A percentile compares a stretch with the other conserved stretches of the same genome.
Evolutionary conservation across 2,329 filamentous ascomycete species (phyloP).

Genomic region (Diaporthe nobilis): DNA sequence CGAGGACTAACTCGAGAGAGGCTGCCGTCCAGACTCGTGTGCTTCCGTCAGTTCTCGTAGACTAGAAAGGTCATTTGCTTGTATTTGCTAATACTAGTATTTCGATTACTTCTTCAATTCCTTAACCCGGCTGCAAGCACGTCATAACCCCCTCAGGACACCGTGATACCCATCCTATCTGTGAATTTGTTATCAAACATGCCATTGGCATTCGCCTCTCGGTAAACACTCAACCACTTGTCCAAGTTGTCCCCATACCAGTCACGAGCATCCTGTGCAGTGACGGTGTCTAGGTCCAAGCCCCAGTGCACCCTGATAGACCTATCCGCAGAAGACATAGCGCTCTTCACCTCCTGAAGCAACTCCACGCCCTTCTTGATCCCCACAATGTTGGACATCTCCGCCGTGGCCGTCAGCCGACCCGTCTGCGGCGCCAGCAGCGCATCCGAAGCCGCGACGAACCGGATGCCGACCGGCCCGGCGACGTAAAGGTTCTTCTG

Average conservation of each 20-base stretch:
- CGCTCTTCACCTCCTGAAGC: constrained; percentile 43
- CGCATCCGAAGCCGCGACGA: constrained; percentile 43
- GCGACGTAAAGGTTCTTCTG: constrained; percentile 45
- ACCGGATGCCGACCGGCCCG: constrained; percentile 47
- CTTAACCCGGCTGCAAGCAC: not conserved
- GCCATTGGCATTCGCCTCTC: constrained; percentile 45
- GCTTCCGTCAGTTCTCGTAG: not conserved
- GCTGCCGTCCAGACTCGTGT: not conserved
- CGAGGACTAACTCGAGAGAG: not conserved
- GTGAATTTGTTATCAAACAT: constrained; percentile 50
- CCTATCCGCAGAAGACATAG: constrained; percentile 40
- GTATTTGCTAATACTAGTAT: too few species aligned
- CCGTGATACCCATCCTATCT: constrained; percentile 42
- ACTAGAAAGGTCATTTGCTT: not conserved
- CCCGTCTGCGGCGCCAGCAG: constrained; percentile 46
- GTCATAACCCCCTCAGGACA: not conserved
- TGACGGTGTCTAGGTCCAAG: constrained; percentile 45
- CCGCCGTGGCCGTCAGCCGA: constrained; percentile 46
- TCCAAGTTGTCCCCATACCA: constrained; percentile 46
- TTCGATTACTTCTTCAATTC: not conserved
- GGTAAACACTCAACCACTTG: constrained; percentile 45
- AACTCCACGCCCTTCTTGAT: constrained; percentile 43
- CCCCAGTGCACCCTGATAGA: constrained; percentile 47
- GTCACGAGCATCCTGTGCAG: constrained; percentile 43
- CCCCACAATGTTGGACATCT: constrained; percentile 46